Conservation (phyloP, 257 asterid species). For the Craterostigma plantagineum region DNA sequence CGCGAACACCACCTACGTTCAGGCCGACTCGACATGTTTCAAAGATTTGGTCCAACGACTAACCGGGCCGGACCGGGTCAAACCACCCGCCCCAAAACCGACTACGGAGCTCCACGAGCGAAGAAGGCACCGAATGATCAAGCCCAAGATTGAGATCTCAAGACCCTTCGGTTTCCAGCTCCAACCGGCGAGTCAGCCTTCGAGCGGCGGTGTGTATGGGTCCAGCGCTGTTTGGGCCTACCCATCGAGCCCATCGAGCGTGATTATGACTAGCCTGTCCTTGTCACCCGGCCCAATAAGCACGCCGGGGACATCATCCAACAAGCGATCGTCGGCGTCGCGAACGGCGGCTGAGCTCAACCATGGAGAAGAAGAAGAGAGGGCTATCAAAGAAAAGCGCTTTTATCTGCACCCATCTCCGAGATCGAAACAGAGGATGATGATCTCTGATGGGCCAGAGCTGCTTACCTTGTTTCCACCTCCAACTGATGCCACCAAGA, state of each 20-base stretch:
- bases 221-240: background rate
- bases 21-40: conserved; percentile 20
- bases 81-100: conserved; percentile 10
- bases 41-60: conserved; percentile 22
- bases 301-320: no score
- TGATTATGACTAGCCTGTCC: conserved; percentile 7
- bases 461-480: conserved; percentile 23
- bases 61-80: conserved; percentile 15
- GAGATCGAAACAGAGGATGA: conserved; percentile 9
- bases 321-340: no score
- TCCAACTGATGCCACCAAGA: conserved; percentile 8
- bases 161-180: conserved; percentile 4
- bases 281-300: background rate
- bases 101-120: conserved; percentile 19
- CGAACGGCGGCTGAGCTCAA: no score
- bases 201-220: no score
- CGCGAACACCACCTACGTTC: conserved; percentile 13
- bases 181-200: conserved; percentile 7
- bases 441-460: conserved; percentile 14
- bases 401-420: conserved; percentile 18
- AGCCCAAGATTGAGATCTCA: conserved; percentile 13
- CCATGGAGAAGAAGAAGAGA: conserved; percentile 14
- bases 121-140: conserved; percentile 7
- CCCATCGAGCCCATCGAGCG: conserved; percentile 9
- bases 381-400: conserved; percentile 17